Percentiles rank a stretch among this genome's conserved stretches.
phyloP scores from a whole-genome alignment of 2,329 filamentous ascomycete genomes.

The Acrocalymma vagum region DNA sequence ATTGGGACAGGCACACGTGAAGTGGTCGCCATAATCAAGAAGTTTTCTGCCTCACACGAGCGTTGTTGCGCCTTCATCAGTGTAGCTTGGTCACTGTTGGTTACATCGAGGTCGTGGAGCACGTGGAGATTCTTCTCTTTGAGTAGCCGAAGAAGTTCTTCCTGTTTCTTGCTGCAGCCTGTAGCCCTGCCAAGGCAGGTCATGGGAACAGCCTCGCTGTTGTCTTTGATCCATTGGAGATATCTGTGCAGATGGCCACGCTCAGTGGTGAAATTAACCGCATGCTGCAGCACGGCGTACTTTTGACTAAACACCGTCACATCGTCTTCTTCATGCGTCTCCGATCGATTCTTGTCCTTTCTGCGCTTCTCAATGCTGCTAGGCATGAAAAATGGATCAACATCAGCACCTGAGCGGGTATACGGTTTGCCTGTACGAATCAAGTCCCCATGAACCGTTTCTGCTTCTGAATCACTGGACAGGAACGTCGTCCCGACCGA shows the following conservation, averaged over 20 bases:
- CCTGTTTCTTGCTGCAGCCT: conserved; percentile 36
- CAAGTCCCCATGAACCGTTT: conserved; percentile 29
- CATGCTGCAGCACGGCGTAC: conserved; percentile 18
- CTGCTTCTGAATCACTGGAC: conserved; percentile 28
- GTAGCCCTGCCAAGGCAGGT: conserved; percentile 36
- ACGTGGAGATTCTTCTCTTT: conserved; percentile 14
- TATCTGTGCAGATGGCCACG: conserved; percentile 21
- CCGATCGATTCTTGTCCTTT: conserved; percentile 17
- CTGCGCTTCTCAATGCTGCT: too few species aligned
- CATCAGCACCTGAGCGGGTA: conserved; percentile 16
- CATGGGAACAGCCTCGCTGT: conserved; percentile 11
- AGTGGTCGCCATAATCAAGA: conserved; percentile 26
- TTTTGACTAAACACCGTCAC: conserved; percentile 21
- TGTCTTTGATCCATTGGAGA: conserved; percentile 14
- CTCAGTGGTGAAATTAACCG: conserved; percentile 40
- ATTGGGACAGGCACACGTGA: conserved; percentile 35
- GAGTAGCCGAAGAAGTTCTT: conserved; percentile 26
- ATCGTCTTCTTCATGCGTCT: conserved; percentile 27
- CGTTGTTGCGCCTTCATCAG: conserved; percentile 10
- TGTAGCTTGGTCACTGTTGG: not conserved
- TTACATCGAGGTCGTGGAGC: conserved; percentile 4
- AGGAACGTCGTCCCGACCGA: conserved; percentile 18
- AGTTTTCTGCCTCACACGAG: conserved; percentile 15
- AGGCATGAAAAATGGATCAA: conserved; percentile 21
- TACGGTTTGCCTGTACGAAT: conserved; percentile 29